These are phyloP conservation scores for Gryganskiella cystojenkinii DNA, from an alignment of 192 early-diverging fungal species.

Conservation along the genomic window DNA sequence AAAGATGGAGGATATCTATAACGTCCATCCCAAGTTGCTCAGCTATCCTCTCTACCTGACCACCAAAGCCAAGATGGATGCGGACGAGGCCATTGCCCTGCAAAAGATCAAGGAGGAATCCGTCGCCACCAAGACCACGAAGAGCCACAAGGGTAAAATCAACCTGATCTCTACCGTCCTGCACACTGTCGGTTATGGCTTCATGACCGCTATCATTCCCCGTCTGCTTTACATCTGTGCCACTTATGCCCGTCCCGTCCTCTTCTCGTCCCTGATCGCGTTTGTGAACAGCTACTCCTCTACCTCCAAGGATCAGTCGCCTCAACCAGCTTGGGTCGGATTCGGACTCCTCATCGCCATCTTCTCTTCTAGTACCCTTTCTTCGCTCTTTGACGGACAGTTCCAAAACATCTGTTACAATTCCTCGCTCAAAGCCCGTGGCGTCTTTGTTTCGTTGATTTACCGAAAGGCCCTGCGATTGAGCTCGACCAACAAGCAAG, in stretches of 20 bases:
- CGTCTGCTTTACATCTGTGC: conserved; percentile 17
- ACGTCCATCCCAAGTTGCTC: conserved; percentile 35
- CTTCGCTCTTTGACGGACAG: conserved; percentile 36
- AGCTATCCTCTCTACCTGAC: conserved; percentile 46
- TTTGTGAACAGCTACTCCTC: conserved; percentile 26
- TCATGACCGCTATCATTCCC: conserved; percentile 25
- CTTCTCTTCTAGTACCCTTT: conserved; percentile 6
- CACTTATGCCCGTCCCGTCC: conserved; percentile 18
- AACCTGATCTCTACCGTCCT: conserved; percentile 12
- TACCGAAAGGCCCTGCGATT: conserved; percentile 70
- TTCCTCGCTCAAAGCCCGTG: conserved; percentile 58
- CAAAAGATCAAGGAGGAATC: conserved; percentile 15
- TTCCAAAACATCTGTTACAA: conserved; percentile 32
- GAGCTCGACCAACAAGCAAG: conserved; percentile 62
- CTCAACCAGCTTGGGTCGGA: conserved; percentile 18
- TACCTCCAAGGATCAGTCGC: background rate
- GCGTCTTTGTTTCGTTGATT: conserved; percentile 60
- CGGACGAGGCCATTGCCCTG: conserved; percentile 32
- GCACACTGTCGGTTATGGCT: conserved; percentile 30
- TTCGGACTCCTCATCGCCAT: conserved; percentile 35
- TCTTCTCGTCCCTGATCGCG: conserved; percentile 24
- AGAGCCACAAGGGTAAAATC: conserved; percentile 17
- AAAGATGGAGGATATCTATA: conserved; percentile 46
- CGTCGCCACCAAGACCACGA: background rate
- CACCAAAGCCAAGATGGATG: conserved; percentile 41